Base-by-base conservation (phyloP, 108 stramenopile genomes). In the Skeletonema menzelii region DNA sequence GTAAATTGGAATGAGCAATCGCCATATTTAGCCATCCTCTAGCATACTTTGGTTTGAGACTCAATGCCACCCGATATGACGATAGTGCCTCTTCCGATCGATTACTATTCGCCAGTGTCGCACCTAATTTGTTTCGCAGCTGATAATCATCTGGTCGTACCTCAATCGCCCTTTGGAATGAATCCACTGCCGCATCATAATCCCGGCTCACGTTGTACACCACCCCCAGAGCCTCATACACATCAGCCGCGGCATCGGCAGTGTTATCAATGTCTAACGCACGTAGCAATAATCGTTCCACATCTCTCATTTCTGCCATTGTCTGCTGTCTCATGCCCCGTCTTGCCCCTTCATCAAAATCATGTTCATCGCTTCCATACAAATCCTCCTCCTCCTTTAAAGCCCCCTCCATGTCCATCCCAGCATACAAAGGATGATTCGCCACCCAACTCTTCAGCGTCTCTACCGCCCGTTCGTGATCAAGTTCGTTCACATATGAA, bases 21-120 rank as follows among this genome's bases (percentile, higher is more conserved):
- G 97, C 97, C 86, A 97, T 91, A 67, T 99, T 99, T n/a, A 97
- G 75, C 98, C 97, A 97, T 31, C 89, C 96, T 4, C 98, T 84
- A 2, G 97, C 92, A 82, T 96, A 99, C 82, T 88, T 85, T 26
- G 98, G 98, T 65, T 96, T 95, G 31, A 95, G 69, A 32, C 84
- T 69, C 57, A 99, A 65, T 0, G 96, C 96, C 37, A 62, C 65
- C n/a, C 86, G 81, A 77, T 96, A 96, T 7, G 84, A 85, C 3
- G 90, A 87, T 8, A 97, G 83, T 8, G 97, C 98, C 65, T 93
- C 82, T 15, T 92, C 93, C 66, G 87, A 88, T 56, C 82, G 86
- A 73, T 89, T 89, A 24, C 90, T 75, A 70, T 99, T 99, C n/a
- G 98, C 98, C 37, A 99, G 79, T 3, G 98, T 97, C 4, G 98